These are phyloP conservation scores for Heterobasidion annosum DNA, from an alignment of 1,284 basidiomycete species.

Conservation along the genomic window DNA sequence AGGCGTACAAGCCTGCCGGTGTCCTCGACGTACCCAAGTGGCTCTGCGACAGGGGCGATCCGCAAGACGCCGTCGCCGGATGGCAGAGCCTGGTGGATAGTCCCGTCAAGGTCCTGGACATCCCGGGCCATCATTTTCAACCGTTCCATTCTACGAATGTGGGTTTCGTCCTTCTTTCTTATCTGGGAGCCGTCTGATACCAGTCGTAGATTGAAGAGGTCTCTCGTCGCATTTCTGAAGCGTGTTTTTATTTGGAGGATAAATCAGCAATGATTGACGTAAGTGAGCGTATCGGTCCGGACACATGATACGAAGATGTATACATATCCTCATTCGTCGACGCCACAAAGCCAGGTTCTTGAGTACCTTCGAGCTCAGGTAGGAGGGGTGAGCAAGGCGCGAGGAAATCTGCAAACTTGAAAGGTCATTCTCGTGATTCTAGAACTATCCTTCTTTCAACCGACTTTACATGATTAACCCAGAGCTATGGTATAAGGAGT, in stretches of 20 bases:
- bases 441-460: too few relatives aligned
- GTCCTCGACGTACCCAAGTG: slow-evolving; percentile 31
- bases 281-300: not conserved
- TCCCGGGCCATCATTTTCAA: slow-evolving; percentile 61
- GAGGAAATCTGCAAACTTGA: too few relatives aligned
- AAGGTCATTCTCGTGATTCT: too few relatives aligned
- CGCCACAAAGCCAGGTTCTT: too few relatives aligned
- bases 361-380: too few relatives aligned
- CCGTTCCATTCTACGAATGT: slow-evolving; percentile 47
- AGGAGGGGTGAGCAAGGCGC: too few relatives aligned
- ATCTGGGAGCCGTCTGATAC: not conserved
- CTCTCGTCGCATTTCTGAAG: slow-evolving; percentile 13
- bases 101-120: slow-evolving; percentile 36
- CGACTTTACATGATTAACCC: too few relatives aligned
- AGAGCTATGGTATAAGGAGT: too few relatives aligned
- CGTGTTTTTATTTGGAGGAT: slow-evolving; percentile 17
- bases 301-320: too few relatives aligned
- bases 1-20: slow-evolving; percentile 26
- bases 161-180: slow-evolving; percentile 17
- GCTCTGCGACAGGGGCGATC: slow-evolving; percentile 38
- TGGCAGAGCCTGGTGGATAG: slow-evolving; percentile 39
- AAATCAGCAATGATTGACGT: not conserved
- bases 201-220: slow-evolving; percentile 4
- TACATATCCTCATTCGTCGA: too few relatives aligned
- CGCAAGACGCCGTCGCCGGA: slow-evolving; percentile 22